Evolutionary conservation across 2,329 filamentous ascomycete species (phyloP).

Genomic region (Scytalidium lignicola): DNA sequence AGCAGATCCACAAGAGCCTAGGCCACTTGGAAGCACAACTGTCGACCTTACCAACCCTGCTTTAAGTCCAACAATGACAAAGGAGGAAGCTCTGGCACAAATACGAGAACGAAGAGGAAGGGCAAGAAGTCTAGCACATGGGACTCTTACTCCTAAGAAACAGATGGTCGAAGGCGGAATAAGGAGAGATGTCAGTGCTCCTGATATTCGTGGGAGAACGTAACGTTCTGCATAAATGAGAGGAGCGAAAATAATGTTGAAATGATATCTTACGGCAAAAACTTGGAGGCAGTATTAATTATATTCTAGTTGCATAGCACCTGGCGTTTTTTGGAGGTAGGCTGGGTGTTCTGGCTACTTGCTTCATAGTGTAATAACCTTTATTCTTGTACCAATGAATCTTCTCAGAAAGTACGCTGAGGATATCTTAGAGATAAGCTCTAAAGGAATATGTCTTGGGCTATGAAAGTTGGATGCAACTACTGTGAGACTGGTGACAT

Average conservation of each 20-base stretch:
- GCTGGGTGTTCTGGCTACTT: constrained; percentile 10
- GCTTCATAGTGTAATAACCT: constrained; percentile 15
- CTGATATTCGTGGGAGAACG: constrained; percentile 19
- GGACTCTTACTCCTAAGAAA: constrained; percentile 55
- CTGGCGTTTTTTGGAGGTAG: constrained; percentile 18
- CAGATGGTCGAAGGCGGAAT: constrained; percentile 21
- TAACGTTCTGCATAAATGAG: not conserved
- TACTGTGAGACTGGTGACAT: no score
- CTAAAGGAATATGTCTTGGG: no score
- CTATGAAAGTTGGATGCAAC: no score
- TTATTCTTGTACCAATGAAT: not conserved
- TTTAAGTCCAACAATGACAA: constrained; percentile 60
- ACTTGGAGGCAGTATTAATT: not conserved
- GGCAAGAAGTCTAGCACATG: constrained; percentile 62
- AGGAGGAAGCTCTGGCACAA: constrained; percentile 70
- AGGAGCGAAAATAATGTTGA: not conserved
- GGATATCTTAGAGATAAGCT: not conserved
- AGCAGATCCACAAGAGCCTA: constrained; percentile 20
- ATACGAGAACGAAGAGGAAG: constrained; percentile 69
- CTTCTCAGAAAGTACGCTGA: not conserved
- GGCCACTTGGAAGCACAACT: constrained; percentile 12
- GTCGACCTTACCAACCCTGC: constrained; percentile 40
- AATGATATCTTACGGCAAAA: not conserved
- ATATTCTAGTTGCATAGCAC: constrained; percentile 18
- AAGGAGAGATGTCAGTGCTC: constrained; percentile 27